These are phyloP conservation scores for Verruconis gallopava DNA, from an alignment of 2,329 filamentous ascomycete species.

Conservation along the genomic window DNA sequence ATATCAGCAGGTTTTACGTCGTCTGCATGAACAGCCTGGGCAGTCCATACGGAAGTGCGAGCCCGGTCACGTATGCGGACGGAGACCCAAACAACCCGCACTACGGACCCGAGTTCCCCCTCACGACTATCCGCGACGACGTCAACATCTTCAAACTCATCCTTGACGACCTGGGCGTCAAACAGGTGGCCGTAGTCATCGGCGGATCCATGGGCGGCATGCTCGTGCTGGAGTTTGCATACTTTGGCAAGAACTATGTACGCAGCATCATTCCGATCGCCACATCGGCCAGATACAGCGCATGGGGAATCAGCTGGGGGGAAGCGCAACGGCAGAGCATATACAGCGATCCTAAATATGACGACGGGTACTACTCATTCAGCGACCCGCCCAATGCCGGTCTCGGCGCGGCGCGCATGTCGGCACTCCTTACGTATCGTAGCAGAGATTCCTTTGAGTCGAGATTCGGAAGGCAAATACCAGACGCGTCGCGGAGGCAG, in stretches of 20 bases:
- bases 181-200: conserved; percentile 64
- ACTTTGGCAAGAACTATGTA: conserved; percentile 78
- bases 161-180: conserved; percentile 67
- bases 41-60: conserved; percentile 77
- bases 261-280: conserved; percentile 70
- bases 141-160: conserved; percentile 75
- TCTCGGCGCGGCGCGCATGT: conserved; percentile 90
- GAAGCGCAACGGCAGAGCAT: conserved; percentile 86
- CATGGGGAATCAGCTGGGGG: conserved; percentile 85
- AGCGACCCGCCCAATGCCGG: conserved; percentile 60
- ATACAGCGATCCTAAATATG: conserved; percentile 96
- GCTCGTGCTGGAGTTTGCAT: conserved; percentile 86
- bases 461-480: conserved; percentile 84
- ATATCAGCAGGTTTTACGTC: conserved; percentile 71
- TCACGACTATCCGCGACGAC: conserved; percentile 92
- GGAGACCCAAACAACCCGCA: conserved; percentile 58
- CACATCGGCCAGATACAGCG: conserved; percentile 72
- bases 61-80: conserved; percentile 77
- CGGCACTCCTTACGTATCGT: conserved; percentile 86
- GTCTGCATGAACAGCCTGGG: conserved; percentile 78
- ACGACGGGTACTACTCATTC: conserved; percentile 73
- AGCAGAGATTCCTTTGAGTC: conserved; percentile 95
- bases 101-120: conserved; percentile 91
- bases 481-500: conserved; percentile 70
- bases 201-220: conserved; percentile 81